A percentile compares a stretch with the other conserved stretches of the same genome.
phyloP scores from a whole-genome alignment of 305 asterid genomes.

The Petunia hybrid region DNA sequence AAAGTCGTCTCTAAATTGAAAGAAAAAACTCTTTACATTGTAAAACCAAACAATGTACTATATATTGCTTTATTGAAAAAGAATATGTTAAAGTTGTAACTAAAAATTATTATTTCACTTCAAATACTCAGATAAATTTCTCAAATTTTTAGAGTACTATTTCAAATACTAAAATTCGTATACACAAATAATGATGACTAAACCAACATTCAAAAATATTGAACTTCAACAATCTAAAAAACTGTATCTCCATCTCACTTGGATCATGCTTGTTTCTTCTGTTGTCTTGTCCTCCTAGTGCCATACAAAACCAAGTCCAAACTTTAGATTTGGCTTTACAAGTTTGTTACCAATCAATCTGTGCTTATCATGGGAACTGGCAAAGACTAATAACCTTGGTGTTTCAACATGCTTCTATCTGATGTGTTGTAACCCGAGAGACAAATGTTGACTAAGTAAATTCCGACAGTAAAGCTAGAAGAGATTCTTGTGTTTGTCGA shows the following conservation, averaged over 20 bases:
- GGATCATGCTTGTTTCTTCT: neutral
- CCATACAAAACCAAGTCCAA: conserved; percentile 26
- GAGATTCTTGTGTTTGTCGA: neutral
- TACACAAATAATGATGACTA: neutral
- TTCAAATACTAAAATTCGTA: too few species aligned
- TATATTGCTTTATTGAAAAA: neutral
- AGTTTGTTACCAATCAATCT: neutral
- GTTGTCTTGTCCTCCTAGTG: conserved; percentile 42
- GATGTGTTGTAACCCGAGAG: neutral
- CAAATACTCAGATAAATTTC: neutral
- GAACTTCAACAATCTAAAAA: too few species aligned
- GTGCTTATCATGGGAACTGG: neutral
- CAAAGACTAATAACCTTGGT: neutral
- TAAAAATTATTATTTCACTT: neutral
- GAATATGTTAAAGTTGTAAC: neutral
- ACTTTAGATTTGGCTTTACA: neutral
- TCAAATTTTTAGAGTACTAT: too few species aligned
- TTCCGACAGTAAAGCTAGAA: neutral
- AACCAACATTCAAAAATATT: neutral
- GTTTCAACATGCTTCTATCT: neutral
- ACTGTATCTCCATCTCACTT: neutral
- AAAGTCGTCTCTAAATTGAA: too few species aligned
- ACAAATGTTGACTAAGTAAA: neutral
- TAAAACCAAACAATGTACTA: too few species aligned
- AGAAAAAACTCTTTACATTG: too few species aligned